A percentile compares a stretch with the other conserved stretches of the same genome.
Evolutionary conservation across 2,329 filamentous ascomycete genomes (phyloP).

Genomic region (Pestalotiopsis sp.): DNA sequence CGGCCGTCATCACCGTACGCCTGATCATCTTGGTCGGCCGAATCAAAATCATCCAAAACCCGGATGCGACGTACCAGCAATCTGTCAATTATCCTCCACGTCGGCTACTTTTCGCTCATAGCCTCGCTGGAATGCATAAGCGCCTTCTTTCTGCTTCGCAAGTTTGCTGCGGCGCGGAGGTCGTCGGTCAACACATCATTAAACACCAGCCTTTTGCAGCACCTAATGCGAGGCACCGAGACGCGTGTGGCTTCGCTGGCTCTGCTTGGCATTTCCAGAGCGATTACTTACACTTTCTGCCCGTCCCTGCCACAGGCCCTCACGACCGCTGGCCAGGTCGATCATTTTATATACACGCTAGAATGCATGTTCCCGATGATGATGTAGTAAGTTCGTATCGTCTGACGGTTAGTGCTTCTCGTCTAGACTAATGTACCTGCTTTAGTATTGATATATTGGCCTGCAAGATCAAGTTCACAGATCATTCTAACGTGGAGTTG

Average conservation of each 20-base stretch:
- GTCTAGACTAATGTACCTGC: neutral
- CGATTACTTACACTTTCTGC: conserved; percentile 42
- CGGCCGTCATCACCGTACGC: conserved; percentile 50
- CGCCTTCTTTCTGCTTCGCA: conserved; percentile 38
- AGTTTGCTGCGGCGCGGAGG: conserved; percentile 33
- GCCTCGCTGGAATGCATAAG: conserved; percentile 39
- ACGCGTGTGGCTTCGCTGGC: conserved; percentile 38
- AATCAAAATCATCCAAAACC: conserved; percentile 28
- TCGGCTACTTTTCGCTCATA: conserved; percentile 41
- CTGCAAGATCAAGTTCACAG: conserved; percentile 1
- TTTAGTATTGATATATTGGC: conserved; percentile 1
- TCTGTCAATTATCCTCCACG: conserved; percentile 38
- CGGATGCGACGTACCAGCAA: conserved; percentile 23
- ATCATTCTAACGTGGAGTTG: neutral
- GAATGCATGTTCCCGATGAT: conserved; percentile 43
- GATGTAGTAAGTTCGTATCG: conserved; percentile 38
- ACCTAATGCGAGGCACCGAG: conserved; percentile 41
- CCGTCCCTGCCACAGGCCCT: conserved; percentile 36
- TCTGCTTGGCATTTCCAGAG: conserved; percentile 36
- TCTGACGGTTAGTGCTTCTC: neutral
- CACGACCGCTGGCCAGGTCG: conserved; percentile 35
- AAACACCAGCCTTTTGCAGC: conserved; percentile 33
- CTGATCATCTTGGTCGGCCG: conserved; percentile 35
- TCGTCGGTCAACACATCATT: conserved; percentile 30
- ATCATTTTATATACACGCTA: conserved; percentile 41